These are phyloP conservation scores for Phytophthora sp. DNA, from an alignment of 352 stramenopile genomes.

Conservation along the genomic window DNA sequence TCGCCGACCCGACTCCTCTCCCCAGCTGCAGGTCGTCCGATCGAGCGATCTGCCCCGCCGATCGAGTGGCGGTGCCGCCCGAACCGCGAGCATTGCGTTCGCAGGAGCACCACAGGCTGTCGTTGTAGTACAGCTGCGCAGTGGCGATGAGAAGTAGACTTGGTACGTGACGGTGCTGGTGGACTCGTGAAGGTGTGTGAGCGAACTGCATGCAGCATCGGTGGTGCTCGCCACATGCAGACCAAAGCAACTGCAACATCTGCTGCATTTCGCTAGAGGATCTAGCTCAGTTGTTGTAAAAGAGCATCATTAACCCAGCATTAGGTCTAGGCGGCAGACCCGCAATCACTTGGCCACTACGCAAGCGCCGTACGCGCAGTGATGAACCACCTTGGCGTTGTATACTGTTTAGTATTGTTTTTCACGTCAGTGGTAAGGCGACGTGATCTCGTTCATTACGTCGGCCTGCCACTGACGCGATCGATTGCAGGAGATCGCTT, in stretches of 20 bases:
- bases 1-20: conserved; percentile 13
- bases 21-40: conserved; percentile 25
- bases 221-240: too few relatives aligned
- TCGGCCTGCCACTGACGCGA: background rate
- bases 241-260: too few relatives aligned
- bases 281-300: too few relatives aligned
- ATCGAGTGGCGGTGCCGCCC: background rate
- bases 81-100: background rate
- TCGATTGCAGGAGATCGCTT: too few relatives aligned
- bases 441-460: conserved; percentile 1
- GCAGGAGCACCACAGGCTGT: background rate
- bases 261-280: too few relatives aligned
- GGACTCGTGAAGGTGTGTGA: too few relatives aligned
- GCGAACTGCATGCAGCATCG: too few relatives aligned
- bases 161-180: too few relatives aligned
- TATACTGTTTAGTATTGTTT: background rate
- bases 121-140: too few relatives aligned
- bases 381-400: too few relatives aligned
- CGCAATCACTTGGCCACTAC: background rate
- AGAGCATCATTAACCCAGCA: background rate
- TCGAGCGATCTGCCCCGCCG: conserved; percentile 26
- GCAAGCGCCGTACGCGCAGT: background rate
- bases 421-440: conserved; percentile 13
- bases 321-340: background rate
- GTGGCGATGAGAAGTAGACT: too few relatives aligned